A percentile compares a stretch with the other conserved stretches of the same genome.
Conservation (phyloP, 805 yeast species). For the Candida michaelii region DNA sequence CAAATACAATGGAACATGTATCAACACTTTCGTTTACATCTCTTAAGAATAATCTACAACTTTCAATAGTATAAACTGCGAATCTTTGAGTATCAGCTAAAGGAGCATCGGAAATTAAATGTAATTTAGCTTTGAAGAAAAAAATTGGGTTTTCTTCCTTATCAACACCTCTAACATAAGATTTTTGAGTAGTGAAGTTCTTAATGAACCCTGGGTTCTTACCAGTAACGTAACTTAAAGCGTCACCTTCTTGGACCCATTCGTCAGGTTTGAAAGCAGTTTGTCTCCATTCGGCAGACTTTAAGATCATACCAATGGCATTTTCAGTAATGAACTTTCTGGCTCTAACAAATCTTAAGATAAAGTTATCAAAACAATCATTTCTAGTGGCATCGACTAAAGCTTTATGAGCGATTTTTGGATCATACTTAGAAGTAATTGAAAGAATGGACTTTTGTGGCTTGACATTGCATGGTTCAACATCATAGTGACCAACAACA, state of each 20-base stretch:
- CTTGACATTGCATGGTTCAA: constrained; percentile 15
- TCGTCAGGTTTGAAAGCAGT: constrained; percentile 60
- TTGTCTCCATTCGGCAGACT: constrained; percentile 74
- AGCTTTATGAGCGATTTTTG: constrained; percentile 52
- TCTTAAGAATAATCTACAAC: constrained; percentile 66
- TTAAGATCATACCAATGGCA: constrained; percentile 67
- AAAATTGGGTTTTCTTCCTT: constrained; percentile 75
- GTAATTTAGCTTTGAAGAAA: constrained; percentile 75
- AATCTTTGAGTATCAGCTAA: constrained; percentile 72
- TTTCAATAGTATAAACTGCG: constrained; percentile 76
- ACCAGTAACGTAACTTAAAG: constrained; percentile 47
- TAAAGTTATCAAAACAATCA: constrained; percentile 78
- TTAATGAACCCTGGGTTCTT: constrained; percentile 46
- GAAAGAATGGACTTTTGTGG: constrained; percentile 43
- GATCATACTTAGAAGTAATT: constrained; percentile 51
- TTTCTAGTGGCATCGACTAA: constrained; percentile 45
- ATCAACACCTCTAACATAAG: constrained; percentile 75
- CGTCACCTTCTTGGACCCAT: constrained; percentile 71
- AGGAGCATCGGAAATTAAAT: constrained; percentile 52
- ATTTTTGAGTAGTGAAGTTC: constrained; percentile 67
- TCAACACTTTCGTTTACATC: constrained; percentile 66
- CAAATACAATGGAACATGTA: constrained; percentile 68
- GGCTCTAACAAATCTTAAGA: constrained; percentile 79
- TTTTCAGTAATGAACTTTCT: constrained; percentile 79
- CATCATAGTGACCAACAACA: constrained; percentile 2